Base-by-base conservation (phyloP, 2,329 filamentous ascomycete species). In the Botrytis hyacinthi region DNA sequence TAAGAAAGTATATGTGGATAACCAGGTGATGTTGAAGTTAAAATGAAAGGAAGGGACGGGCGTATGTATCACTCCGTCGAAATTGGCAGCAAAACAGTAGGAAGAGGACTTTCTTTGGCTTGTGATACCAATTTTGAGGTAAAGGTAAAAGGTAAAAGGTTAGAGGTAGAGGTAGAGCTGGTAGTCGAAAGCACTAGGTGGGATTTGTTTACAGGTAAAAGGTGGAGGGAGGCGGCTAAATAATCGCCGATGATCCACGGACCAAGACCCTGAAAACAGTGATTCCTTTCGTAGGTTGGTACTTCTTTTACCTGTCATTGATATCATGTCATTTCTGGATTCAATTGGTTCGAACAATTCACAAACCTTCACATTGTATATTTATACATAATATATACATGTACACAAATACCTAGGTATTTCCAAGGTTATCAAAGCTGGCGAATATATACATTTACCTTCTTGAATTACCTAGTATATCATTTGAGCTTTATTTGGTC, bases 121-220 rank as follows among this genome's bases (percentile, higher is more conserved):
- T 67, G 63, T 67, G 44, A 67, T 67, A 51, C 22, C 32, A 51
- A 51, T n/a, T 63, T 44, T 63, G 37, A 20, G 60, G 60, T 10
- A 62, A 18, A 57, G n/a, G 51, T 6, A 40, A 61, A 3, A n/a
- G 48, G 37, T n/a, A 35, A 62, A 18, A 57, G n/a, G 51, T 6
- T 14, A 61, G 7, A n/a, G 48, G 37, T n/a, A 35, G 35, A 61
- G 51, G 14, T 62, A 29, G 22, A n/a, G 26, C 22, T n/a, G 51
- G 3, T 57, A 9, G 51, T 29, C 8, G 18, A 57, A 29, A 29
- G 51, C 51, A 29, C 42, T 66, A n/a, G 20, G 20, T 42, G n/a
- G n/a, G n/a, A n/a, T 66, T 42, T 66, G 62, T 66, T 66, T 66
- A 66, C 32, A n/a, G 12, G 37, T 40, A 20, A 61, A 42, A 54